Evolutionary conservation across 1,284 basidiomycete species (phyloP), one percentile per base, ranked within the genome.

Genomic region (Pyrrhoderma lamaoense): DNA sequence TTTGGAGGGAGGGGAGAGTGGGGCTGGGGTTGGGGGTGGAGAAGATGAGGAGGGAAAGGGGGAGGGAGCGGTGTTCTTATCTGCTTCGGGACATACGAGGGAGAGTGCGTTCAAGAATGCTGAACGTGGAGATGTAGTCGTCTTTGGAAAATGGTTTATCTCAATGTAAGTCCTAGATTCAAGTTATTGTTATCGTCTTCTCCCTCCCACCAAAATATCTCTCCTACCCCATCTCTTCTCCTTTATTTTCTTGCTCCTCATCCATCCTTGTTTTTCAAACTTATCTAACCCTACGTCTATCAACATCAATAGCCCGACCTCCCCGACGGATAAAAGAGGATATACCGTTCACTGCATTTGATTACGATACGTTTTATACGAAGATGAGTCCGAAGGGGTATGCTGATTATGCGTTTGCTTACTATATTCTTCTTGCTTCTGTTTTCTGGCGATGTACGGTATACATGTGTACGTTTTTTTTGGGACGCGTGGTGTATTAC

Each of bases 111-210:
- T 66, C 3, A 47, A 57, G 13, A 45, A 46, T 2, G 64, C 64
- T 1, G 51, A 64, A 61, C 56, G 61, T 56, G 62, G 65, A 53
- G 61, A 72, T 57, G 37, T 76, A 8, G 61, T 76, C 38, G 73
- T 70, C 0, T 73, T 77, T 54, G 79, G 75, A 1, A 64, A 77
- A 9, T 61, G 61, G 49, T 81, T 74, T 58, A 74, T 79, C 48
- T 62, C 69, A 0, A 75, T 56, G 67, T 72, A 49, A 58, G 69
- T 55, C 16, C n/a, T n/a, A n/a, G n/a, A n/a, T n/a, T n/a, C n/a
- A n/a, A n/a, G n/a, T n/a, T n/a, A n/a, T n/a, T n/a, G n/a, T n/a
- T n/a, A n/a, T n/a, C n/a, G n/a, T n/a, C n/a, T n/a, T n/a, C n/a
- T n/a, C n/a, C n/a, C n/a, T n/a, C n/a, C n/a, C n/a, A n/a, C n/a